Conservation (phyloP, 2,329 filamentous ascomycete species). For the Phialophora verrucosa region DNA sequence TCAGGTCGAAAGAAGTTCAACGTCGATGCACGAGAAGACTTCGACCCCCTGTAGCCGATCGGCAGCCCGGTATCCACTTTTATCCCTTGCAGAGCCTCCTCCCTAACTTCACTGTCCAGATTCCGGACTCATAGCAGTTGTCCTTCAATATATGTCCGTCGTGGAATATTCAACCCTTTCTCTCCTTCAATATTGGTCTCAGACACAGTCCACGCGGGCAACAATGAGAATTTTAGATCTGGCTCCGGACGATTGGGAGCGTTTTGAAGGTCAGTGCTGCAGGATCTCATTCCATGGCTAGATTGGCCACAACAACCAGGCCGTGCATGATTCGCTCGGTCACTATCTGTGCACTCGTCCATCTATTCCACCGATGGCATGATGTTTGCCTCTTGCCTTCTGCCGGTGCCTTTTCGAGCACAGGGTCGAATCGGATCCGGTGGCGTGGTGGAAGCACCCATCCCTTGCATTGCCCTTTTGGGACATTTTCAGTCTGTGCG, state of each 20-base stretch:
- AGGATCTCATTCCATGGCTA: slow-evolving; percentile 24
- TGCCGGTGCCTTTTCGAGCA: slow-evolving; percentile 4
- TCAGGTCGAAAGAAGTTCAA: slow-evolving; percentile 85
- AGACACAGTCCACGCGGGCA: slow-evolving; percentile 5
- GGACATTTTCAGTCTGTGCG: slow-evolving; percentile 27
- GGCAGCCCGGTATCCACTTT: slow-evolving; percentile 9
- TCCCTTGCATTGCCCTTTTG: slow-evolving; percentile 32
- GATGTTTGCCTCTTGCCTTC: slow-evolving; percentile 16
- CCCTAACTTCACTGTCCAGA: slow-evolving; percentile 6
- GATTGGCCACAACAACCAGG: slow-evolving; percentile 23
- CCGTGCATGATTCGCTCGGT: slow-evolving; percentile 2
- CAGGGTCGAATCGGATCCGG: slow-evolving; percentile 2
- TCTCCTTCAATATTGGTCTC: slow-evolving; percentile 21
- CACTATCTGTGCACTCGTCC: slow-evolving; percentile 9
- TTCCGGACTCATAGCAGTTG: slow-evolving; percentile 10
- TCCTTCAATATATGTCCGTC: slow-evolving; percentile 12
- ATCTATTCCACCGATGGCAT: not conserved
- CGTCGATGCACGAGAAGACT: slow-evolving; percentile 70
- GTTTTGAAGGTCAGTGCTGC: slow-evolving; percentile 8
- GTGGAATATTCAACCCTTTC: slow-evolving; percentile 12
- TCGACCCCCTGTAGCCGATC: slow-evolving; percentile 49
- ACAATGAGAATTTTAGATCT: slow-evolving; percentile 1
- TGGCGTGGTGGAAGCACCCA: slow-evolving; percentile 7
- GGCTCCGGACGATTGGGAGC: not conserved
- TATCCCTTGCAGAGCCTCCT: slow-evolving; percentile 31